Evolutionary conservation across 176 grass and related monocot genomes (phyloP).

Genomic region (Rhynchospora pubera): DNA sequence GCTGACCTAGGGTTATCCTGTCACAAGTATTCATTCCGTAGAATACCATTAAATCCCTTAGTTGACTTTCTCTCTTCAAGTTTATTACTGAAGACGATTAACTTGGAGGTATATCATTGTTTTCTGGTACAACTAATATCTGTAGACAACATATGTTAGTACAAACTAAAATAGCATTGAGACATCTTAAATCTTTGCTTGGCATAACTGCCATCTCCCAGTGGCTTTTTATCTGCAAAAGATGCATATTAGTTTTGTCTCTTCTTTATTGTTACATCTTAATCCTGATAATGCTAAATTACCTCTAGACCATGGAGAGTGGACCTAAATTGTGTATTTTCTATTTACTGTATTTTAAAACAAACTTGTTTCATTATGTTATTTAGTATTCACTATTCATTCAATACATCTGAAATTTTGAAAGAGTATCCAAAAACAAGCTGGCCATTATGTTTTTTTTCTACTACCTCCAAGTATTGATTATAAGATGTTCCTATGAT

Average conservation of each 20-base stretch:
- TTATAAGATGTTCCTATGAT: neutral
- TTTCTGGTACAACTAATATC: neutral
- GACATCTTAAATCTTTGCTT: neutral
- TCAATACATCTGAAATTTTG: neutral
- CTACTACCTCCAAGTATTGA: neutral
- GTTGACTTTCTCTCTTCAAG: neutral
- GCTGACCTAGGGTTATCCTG: neutral
- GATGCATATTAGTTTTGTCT: neutral
- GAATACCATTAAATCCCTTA: neutral
- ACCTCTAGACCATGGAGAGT: neutral
- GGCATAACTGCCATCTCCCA: neutral
- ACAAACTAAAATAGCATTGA: neutral
- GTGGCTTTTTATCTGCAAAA: neutral
- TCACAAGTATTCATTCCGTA: neutral
- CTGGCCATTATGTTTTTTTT: neutral
- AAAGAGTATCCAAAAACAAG: neutral
- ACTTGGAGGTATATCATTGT: neutral
- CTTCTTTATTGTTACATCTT: neutral
- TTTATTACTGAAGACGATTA: neutral
- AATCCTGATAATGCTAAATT: neutral
- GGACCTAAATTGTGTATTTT: neutral
- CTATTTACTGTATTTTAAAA: neutral
- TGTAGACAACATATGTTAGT: neutral
- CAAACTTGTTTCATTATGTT: neutral
- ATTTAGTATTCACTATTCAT: neutral